These are phyloP conservation scores for Fusarium staphyleae DNA, from an alignment of 2,329 filamentous ascomycete species.

Conservation along the genomic window DNA sequence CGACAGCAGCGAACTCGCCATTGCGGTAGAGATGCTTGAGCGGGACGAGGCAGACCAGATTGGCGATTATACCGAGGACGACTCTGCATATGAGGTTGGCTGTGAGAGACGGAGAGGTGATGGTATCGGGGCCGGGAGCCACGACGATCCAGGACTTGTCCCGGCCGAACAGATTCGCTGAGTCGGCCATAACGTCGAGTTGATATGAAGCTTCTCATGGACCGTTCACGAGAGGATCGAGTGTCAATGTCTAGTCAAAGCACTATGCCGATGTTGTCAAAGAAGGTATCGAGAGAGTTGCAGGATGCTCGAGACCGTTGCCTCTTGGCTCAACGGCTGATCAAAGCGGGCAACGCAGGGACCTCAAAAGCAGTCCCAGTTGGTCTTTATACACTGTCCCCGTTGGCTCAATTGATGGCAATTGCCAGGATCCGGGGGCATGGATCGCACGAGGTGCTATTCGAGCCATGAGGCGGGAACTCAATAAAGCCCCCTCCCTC, in stretches of 20 bases:
- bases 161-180: slow-evolving; percentile 30
- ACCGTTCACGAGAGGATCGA: not conserved
- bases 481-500: slow-evolving; percentile 18
- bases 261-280: slow-evolving; percentile 11
- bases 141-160: slow-evolving; percentile 33
- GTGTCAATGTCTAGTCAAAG: slow-evolving; percentile 6
- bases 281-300: not conserved
- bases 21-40: slow-evolving; percentile 59
- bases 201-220: not conserved
- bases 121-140: slow-evolving; percentile 32
- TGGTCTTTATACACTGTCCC: slow-evolving; percentile 20
- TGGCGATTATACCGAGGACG: slow-evolving; percentile 54
- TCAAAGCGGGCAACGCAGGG: slow-evolving; percentile 26
- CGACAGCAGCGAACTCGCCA: slow-evolving; percentile 60
- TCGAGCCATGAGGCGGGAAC: not conserved
- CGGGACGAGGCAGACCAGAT: slow-evolving; percentile 58
- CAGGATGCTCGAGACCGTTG: slow-evolving; percentile 11
- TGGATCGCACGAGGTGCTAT: not conserved
- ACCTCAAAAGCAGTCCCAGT: slow-evolving; percentile 9
- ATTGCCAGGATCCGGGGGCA: not conserved
- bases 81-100: slow-evolving; percentile 60
- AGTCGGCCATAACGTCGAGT: slow-evolving; percentile 22
- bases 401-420: not conserved
- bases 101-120: slow-evolving; percentile 43
- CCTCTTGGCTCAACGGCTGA: slow-evolving; percentile 32